A percentile compares a stretch with the other conserved stretches of the same genome.
These are phyloP conservation scores for Epichloe sibirici DNA, from an alignment of 2,329 filamentous ascomycete genomes.

Conservation along the genomic window DNA sequence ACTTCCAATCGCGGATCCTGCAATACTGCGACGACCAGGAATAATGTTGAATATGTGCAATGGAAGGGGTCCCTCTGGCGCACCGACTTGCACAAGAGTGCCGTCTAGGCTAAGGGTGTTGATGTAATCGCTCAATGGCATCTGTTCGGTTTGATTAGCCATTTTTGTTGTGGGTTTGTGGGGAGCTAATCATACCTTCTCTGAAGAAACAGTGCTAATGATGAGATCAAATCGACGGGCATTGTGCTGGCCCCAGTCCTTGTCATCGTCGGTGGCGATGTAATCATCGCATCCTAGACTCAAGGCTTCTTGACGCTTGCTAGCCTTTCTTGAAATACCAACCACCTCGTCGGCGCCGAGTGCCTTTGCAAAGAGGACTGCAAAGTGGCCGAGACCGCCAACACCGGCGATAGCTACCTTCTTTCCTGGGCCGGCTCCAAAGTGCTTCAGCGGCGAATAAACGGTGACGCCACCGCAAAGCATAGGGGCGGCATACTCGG, in stretches of 20 bases:
- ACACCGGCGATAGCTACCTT: slow-evolving; percentile 54
- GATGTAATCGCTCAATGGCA: slow-evolving; percentile 52
- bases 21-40: slow-evolving; percentile 36
- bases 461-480: slow-evolving; percentile 60
- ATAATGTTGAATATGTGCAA: slow-evolving; percentile 35
- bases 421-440: slow-evolving; percentile 55
- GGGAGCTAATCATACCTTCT: slow-evolving; percentile 10
- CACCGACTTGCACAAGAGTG: slow-evolving; percentile 51
- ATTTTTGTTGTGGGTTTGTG: not conserved
- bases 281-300: slow-evolving; percentile 44
- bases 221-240: slow-evolving; percentile 43
- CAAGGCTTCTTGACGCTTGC: slow-evolving; percentile 42
- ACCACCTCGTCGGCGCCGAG: slow-evolving; percentile 50
- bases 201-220: slow-evolving; percentile 40
- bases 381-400: slow-evolving; percentile 58
- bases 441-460: slow-evolving; percentile 48
- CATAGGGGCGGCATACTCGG: slow-evolving; percentile 45
- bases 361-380: slow-evolving; percentile 55
- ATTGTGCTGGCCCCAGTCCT: slow-evolving; percentile 42
- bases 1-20: slow-evolving; percentile 33
- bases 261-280: slow-evolving; percentile 32
- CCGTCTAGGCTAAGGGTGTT: slow-evolving; percentile 45
- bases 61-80: slow-evolving; percentile 11
- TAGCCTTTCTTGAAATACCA: slow-evolving; percentile 41
- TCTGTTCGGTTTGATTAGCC: slow-evolving; percentile 15